Conservation (phyloP, 148 eudicot species). For the Diospyros lotus region DNA sequence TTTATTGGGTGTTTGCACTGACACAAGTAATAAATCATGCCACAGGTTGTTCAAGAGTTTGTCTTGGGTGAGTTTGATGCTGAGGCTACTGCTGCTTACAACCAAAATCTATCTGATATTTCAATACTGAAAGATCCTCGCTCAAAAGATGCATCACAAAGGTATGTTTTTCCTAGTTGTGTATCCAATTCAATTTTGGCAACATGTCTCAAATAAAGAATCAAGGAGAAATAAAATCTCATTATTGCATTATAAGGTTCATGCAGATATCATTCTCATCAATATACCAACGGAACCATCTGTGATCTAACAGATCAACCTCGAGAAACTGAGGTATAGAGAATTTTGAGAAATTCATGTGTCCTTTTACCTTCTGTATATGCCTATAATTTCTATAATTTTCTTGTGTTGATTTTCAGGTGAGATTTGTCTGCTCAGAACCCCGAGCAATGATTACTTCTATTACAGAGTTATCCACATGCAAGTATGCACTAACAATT, state of each 20-base stretch:
- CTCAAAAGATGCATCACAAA: slow-evolving; percentile 88
- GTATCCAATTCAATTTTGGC: not conserved
- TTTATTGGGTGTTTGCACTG: not conserved
- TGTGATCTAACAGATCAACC: slow-evolving; percentile 86
- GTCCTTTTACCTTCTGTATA: slow-evolving; percentile 8
- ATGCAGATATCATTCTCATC: slow-evolving; percentile 90
- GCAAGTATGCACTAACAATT: slow-evolving; percentile 91
- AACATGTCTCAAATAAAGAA: not conserved
- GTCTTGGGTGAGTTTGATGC: slow-evolving; percentile 72
- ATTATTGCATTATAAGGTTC: not conserved
- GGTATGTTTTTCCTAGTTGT: slow-evolving; percentile 30
- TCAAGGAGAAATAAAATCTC: slow-evolving; percentile 4
- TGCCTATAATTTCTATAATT: not conserved
- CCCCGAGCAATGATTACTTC: slow-evolving; percentile 84
- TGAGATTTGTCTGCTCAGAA: slow-evolving; percentile 91
- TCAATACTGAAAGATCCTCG: slow-evolving; percentile 88
- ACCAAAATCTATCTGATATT: slow-evolving; percentile 68
- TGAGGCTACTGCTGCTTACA: slow-evolving; percentile 74
- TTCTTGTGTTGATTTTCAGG: slow-evolving; percentile 41
- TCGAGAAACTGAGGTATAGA: slow-evolving; percentile 82
- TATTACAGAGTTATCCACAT: slow-evolving; percentile 84
- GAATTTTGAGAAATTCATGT: not conserved
- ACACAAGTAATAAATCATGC: slow-evolving; percentile 3
- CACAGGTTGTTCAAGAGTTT: slow-evolving; percentile 82
- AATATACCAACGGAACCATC: slow-evolving; percentile 71